Percentiles rank a stretch among this genome's conserved stretches.
Conservation (phyloP, 208 protist genomes). For the Entamoeba dispar region DNA sequence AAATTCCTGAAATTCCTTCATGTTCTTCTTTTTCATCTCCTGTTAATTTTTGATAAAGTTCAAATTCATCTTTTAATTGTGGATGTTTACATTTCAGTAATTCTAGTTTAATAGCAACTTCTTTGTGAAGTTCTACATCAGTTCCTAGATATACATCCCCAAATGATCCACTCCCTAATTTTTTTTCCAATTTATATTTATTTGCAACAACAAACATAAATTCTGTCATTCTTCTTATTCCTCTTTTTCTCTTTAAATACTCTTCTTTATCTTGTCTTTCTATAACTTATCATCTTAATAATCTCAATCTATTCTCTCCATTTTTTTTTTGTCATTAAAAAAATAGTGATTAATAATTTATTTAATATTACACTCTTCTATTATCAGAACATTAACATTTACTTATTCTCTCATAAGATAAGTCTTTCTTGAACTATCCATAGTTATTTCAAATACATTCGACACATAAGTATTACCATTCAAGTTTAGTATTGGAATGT, state of each 20-base stretch:
- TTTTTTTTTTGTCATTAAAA: no score
- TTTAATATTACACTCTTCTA: no score
- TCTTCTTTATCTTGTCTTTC: not conserved
- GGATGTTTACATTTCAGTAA: slow-evolving; percentile 59
- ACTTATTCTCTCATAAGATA: no score
- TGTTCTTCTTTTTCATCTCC: slow-evolving; percentile 36
- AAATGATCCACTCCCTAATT: slow-evolving; percentile 89
- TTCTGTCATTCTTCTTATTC: not conserved
- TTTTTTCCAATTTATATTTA: slow-evolving; percentile 66
- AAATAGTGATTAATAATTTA: no score
- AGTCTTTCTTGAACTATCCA: no score
- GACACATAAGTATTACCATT: no score
- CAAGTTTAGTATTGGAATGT: no score
- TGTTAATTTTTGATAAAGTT: slow-evolving; percentile 59
- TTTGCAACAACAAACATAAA: not conserved
- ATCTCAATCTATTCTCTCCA: not conserved
- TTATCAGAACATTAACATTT: no score
- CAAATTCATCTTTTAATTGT: slow-evolving; percentile 85
- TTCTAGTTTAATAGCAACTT: slow-evolving; percentile 71
- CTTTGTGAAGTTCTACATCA: slow-evolving; percentile 33
- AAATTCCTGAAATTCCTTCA: slow-evolving; percentile 66
- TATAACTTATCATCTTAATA: not conserved
- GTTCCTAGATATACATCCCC: slow-evolving; percentile 74
- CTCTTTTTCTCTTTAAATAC: not conserved
- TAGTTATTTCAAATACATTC: no score